Base-by-base conservation (phyloP, 768 basidiomycete species). In the Tulasnella sp. region DNA sequence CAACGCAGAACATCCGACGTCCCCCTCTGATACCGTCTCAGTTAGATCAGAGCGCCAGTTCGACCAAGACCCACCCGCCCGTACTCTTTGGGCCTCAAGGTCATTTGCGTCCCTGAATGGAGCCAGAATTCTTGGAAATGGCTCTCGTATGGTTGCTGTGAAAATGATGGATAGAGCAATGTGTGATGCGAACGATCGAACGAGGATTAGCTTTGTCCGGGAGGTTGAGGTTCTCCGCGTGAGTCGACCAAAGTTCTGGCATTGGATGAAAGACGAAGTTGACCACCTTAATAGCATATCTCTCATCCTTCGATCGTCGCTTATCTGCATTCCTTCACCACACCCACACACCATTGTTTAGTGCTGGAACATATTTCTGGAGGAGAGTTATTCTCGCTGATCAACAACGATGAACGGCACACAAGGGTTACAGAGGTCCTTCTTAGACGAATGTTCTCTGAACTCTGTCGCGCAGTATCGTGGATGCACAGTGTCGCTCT, bases 401-500 rank as follows among this genome's bases (percentile, higher is more conserved):
- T 96, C 76, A 92, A 92, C 84, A 50, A 48, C 34, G 82, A 81
- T 18, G 83, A 82, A 22, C 83, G 85, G 80, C 82, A 85, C 64
- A 60, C 78, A 28, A 80, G 84, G 60, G 85, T 86, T 84, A 82
- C 84, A 40, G 89, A 91, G 82, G 86, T 86, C 9, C 89, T 93
- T 24, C 86, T 95, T 4, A 86, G 90, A 72, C 86, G 94, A 40
- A 91, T 96, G 73, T 95, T 92, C 89, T 88, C 88, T 46, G 96
- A 96, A 85, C 88, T 97, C 4, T 91, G 90, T 80, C 89, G 89
- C 48, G 95, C 92, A 8, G 93, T 96, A 0, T 92, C 90, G 7
- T 97, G 95, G 94, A 92, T 97, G 90, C 96, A 97, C 83, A 88
- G 90, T 54, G 93, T 94, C 20, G 92, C 92, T 0, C 88, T 96